These are phyloP conservation scores for Dichotomopilus funicola DNA, from an alignment of 2,329 filamentous ascomycete genomes.

Conservation along the genomic window DNA sequence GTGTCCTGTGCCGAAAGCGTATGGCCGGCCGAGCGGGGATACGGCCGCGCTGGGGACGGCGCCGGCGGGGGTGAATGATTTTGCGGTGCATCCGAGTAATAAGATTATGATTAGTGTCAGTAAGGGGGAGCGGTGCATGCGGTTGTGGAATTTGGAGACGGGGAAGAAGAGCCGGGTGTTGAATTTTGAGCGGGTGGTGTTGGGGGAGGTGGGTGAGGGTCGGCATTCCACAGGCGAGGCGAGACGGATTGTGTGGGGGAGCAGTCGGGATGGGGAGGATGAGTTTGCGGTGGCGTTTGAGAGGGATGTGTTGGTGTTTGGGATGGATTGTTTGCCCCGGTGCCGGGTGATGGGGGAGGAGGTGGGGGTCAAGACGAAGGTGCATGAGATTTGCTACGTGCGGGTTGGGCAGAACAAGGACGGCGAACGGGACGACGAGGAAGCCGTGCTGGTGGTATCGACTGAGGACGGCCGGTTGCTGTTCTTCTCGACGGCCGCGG, in stretches of 20 bases:
- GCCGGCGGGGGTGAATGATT: conserved; percentile 87
- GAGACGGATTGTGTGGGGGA: conserved; percentile 72
- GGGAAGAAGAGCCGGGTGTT: conserved; percentile 92
- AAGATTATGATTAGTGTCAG: conserved; percentile 94
- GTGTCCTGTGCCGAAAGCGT: conserved; percentile 73
- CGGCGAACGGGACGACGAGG: conserved; percentile 42
- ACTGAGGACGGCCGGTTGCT: conserved; percentile 87
- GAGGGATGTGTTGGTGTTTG: conserved; percentile 75
- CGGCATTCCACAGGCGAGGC: conserved; percentile 77
- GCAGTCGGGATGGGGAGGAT: conserved; percentile 59
- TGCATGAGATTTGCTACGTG: conserved; percentile 76
- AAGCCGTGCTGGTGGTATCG: conserved; percentile 60
- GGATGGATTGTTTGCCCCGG: conserved; percentile 76
- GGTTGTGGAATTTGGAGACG: conserved; percentile 93
- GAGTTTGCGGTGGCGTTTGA: conserved; percentile 90
- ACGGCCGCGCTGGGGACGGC: conserved; percentile 75
- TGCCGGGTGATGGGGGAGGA: conserved; percentile 60
- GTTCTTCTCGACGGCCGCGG: conserved; percentile 65
- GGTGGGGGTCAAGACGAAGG: conserved; percentile 56
- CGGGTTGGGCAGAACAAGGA: conserved; percentile 19
- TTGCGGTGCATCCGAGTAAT: conserved; percentile 91
- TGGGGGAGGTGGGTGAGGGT: conserved; percentile 70
- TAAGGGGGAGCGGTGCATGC: conserved; percentile 83
- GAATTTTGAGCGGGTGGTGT: conserved; percentile 68
- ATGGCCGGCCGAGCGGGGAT: conserved; percentile 79